A percentile compares a stretch with the other conserved stretches of the same genome.
These are phyloP conservation scores for Globisporangium nagaii DNA, from an alignment of 352 stramenopile genomes.

Conservation along the genomic window DNA sequence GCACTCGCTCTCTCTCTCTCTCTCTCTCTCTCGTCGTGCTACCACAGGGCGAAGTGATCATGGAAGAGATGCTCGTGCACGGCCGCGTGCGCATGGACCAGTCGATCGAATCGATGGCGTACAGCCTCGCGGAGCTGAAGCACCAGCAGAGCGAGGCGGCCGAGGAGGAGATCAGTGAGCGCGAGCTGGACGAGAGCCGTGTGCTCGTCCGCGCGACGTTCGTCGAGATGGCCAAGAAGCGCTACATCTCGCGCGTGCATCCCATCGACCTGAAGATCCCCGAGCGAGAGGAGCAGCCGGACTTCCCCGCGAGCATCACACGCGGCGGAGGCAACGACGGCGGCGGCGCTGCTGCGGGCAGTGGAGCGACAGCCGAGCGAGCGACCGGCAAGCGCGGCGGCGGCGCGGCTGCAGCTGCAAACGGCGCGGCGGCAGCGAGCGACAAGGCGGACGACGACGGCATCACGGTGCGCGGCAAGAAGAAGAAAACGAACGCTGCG, in stretches of 20 bases:
- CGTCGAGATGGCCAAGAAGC: slow-evolving; percentile 87
- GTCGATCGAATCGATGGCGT: slow-evolving; percentile 79
- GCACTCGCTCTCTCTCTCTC: too few species aligned
- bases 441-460: slow-evolving; percentile 39
- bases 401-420: neutral
- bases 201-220: slow-evolving; percentile 57
- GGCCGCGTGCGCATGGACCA: slow-evolving; percentile 82
- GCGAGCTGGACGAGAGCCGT: slow-evolving; percentile 68
- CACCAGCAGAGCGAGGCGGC: slow-evolving; percentile 26
- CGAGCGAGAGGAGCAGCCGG: slow-evolving; percentile 47
- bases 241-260: slow-evolving; percentile 83
- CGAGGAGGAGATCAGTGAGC: slow-evolving; percentile 61
- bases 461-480: slow-evolving; percentile 72
- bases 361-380: neutral
- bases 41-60: slow-evolving; percentile 82
- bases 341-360: slow-evolving; percentile 16
- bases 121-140: slow-evolving; percentile 61
- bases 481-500: slow-evolving; percentile 37
- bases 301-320: slow-evolving; percentile 62
- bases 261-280: slow-evolving; percentile 72
- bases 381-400: slow-evolving; percentile 10
- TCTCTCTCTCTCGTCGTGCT: neutral
- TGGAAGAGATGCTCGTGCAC: slow-evolving; percentile 85
- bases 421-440: neutral
- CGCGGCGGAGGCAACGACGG: slow-evolving; percentile 28